Conservation (phyloP, 2,329 filamentous ascomycete species). For the Xylariaceae sp. region DNA sequence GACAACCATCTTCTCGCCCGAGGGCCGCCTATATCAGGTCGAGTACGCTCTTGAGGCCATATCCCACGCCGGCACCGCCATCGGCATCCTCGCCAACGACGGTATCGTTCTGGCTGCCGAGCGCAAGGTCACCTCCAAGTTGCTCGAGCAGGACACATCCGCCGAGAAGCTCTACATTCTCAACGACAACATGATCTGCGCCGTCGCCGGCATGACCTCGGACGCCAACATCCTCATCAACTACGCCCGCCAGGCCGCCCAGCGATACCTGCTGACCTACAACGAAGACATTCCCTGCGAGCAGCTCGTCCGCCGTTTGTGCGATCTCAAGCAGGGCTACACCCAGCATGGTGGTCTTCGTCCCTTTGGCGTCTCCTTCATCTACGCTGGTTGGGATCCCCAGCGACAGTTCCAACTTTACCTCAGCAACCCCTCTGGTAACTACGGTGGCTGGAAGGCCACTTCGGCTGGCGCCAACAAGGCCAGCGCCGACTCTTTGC, state of each 20-base stretch:
- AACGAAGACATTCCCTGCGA: constrained; percentile 99
- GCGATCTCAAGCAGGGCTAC: constrained; percentile 98
- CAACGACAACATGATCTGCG: constrained; percentile 99
- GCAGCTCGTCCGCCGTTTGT: constrained; percentile 92
- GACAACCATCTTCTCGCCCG: constrained; percentile 99
- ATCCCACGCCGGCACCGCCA: constrained; percentile 93
- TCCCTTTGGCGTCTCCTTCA: constrained; percentile 98
- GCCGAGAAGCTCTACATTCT: constrained; percentile 99
- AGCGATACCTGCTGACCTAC: constrained; percentile 97
- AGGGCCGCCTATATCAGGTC: constrained; percentile 97
- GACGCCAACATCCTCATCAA: constrained; percentile 99
- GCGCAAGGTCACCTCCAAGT: constrained; percentile 98
- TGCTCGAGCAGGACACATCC: constrained; percentile 98
- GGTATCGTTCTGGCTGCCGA: constrained; percentile 97
- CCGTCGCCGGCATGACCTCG: constrained; percentile 97
- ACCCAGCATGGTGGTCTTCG: constrained; percentile 98
- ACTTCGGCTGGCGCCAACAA: constrained; percentile 98
- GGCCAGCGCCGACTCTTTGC: constrained; percentile 89
- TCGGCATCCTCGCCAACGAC: constrained; percentile 96
- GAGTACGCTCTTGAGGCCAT: constrained; percentile 99
- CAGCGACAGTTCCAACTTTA: constrained; percentile 98
- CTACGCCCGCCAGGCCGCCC: constrained; percentile 94
- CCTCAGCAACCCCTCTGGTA: constrained; percentile 97
- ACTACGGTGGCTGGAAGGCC: constrained; percentile 99
- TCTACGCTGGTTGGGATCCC: constrained; percentile 97